These are phyloP conservation scores for Nemania sp. DNA, from an alignment of 2,329 filamentous ascomycete species.

Conservation along the genomic window DNA sequence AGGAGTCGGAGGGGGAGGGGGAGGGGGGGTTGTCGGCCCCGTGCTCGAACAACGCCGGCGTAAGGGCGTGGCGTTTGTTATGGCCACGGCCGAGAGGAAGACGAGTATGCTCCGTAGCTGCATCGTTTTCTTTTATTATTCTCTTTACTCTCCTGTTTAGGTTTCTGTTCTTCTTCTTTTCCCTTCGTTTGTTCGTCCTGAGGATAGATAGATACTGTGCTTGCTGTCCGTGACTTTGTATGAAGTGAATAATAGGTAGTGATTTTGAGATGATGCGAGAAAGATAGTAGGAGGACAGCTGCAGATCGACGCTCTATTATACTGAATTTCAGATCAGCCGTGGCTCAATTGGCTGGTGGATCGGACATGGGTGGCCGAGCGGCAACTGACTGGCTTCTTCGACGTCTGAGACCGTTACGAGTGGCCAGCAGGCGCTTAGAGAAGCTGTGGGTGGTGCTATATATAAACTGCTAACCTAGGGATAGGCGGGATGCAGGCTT, in stretches of 20 bases:
- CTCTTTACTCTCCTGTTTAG: neutral
- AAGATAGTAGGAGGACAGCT: constrained; percentile 7
- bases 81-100: constrained; percentile 35
- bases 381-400: constrained; percentile 32
- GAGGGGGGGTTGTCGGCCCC: neutral
- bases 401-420: constrained; percentile 32
- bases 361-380: constrained; percentile 30
- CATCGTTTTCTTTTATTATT: constrained; percentile 30
- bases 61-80: constrained; percentile 37
- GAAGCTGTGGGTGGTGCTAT: constrained; percentile 24
- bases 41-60: constrained; percentile 27
- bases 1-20: constrained; percentile 12
- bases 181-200: neutral
- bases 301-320: constrained; percentile 21
- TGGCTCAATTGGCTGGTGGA: constrained; percentile 16
- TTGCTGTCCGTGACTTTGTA: neutral
- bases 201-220: constrained; percentile 1
- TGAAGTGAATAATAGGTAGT: constrained; percentile 16
- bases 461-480: constrained; percentile 32
- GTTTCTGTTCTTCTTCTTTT: neutral
- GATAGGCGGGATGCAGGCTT: constrained; percentile 37
- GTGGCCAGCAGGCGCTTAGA: constrained; percentile 39
- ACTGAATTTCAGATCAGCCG: constrained; percentile 21
- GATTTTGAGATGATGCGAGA: too few relatives aligned
- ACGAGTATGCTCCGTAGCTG: constrained; percentile 34